A percentile compares a stretch with the other conserved stretches of the same genome.
Conservation (phyloP, 192 early-diverging fungal genomes). For the Chytriomyces hyalinus region DNA sequence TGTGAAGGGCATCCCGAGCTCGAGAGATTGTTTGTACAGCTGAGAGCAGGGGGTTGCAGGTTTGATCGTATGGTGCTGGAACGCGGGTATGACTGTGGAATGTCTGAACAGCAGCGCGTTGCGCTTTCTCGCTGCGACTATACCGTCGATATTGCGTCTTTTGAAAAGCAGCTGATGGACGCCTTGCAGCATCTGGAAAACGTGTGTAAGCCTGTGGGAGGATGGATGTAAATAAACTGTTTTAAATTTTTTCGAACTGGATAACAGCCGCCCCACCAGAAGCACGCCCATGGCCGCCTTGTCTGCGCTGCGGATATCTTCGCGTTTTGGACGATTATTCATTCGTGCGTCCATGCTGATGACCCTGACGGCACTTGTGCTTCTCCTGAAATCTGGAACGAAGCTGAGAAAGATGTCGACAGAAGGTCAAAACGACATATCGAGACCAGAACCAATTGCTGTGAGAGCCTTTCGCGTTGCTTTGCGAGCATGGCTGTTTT, state of each 20-base stretch:
- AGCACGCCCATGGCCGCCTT: no score
- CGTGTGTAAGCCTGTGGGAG: background rate
- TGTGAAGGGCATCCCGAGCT: background rate
- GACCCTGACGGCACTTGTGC: no score
- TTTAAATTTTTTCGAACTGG: background rate
- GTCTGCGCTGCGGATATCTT: no score
- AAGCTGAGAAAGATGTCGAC: no score
- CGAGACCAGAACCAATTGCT: no score
- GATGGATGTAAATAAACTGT: background rate
- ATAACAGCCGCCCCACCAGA: no score
- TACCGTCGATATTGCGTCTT: background rate
- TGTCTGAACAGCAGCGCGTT: background rate
- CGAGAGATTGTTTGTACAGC: background rate
- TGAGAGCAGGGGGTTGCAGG: background rate
- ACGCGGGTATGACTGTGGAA: background rate
- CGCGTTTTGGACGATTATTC: no score
- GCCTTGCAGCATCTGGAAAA: background rate
- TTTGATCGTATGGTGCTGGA: background rate
- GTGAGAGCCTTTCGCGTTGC: no score
- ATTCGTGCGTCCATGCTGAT: no score
- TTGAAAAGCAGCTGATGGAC: background rate
- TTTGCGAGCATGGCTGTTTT: no score
- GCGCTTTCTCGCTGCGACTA: background rate
- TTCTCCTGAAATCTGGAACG: no score
- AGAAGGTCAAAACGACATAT: no score